These are phyloP conservation scores for Nakazawaea ishiwadae DNA, from an alignment of 805 yeast genomes.

Conservation along the genomic window DNA sequence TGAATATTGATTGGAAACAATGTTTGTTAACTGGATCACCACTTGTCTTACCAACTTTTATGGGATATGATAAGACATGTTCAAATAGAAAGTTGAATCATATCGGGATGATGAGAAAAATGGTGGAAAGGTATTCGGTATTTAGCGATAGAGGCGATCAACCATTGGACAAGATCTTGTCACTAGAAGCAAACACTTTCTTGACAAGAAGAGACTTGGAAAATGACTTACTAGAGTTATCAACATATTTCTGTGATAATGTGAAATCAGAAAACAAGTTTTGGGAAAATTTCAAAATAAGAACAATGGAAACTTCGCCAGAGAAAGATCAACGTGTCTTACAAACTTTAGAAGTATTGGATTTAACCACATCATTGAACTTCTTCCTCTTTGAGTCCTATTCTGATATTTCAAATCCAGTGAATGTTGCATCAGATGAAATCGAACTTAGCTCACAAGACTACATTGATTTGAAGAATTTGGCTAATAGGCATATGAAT, in stretches of 20 bases:
- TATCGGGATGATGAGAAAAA: constrained; percentile 8
- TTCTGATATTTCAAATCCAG: background rate
- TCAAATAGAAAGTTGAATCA: background rate
- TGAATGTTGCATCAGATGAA: no score
- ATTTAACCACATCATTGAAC: constrained; percentile 6
- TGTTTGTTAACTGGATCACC: background rate
- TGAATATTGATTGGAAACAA: constrained; percentile 5
- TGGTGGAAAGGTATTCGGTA: constrained; percentile 2
- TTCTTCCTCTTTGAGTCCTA: constrained; percentile 6
- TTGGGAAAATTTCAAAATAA: constrained; percentile 7
- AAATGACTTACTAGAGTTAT: background rate
- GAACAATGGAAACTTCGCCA: background rate
- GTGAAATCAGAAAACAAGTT: constrained; percentile 2
- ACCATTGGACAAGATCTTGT: background rate
- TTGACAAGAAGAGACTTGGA: constrained; percentile 3
- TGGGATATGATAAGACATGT: constrained; percentile 3
- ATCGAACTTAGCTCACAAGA: background rate
- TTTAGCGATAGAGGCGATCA: background rate
- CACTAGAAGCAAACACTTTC: background rate
- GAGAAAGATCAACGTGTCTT: constrained; percentile 5
- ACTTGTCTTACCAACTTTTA: constrained; percentile 5
- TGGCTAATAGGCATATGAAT: constrained; percentile 4
- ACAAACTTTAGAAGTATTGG: constrained; percentile 7
- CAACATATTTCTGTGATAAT: constrained; percentile 1
- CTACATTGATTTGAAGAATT: background rate